Percentiles rank a stretch among this genome's conserved stretches.
Conservation (phyloP, 305 asterid genomes). For the Fraxinus baroniana region DNA sequence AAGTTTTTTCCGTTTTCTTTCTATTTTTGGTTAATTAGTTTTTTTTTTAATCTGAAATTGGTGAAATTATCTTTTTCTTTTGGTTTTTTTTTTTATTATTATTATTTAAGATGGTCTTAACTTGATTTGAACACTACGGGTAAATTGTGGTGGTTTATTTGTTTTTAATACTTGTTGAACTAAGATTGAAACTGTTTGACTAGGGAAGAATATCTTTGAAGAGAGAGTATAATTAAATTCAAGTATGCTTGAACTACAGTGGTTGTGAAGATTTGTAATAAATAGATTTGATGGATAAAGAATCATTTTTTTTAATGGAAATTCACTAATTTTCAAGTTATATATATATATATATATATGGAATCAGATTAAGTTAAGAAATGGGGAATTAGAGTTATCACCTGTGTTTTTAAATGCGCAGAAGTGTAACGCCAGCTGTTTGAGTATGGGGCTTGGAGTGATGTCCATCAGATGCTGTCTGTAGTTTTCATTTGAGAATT, state of each 20-base stretch:
- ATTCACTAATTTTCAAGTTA: background rate
- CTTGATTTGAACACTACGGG: background rate
- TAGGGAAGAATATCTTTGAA: background rate
- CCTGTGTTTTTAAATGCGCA: constrained; percentile 3
- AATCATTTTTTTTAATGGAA: background rate
- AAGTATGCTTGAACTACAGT: background rate
- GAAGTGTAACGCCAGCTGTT: background rate
- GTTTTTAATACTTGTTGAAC: background rate
- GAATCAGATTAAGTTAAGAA: background rate
- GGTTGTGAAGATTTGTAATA: background rate
- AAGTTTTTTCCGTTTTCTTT: background rate
- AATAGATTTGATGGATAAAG: background rate
- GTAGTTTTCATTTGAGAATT: constrained; percentile 10
- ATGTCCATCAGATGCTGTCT: background rate
- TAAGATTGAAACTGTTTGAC: background rate
- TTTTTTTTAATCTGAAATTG: background rate
- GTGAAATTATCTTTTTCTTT: background rate
- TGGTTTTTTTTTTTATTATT: background rate
- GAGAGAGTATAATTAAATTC: background rate
- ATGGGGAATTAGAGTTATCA: background rate
- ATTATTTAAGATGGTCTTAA: background rate
- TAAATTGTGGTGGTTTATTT: background rate
- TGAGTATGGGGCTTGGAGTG: background rate
- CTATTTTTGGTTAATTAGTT: background rate
- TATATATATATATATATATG: background rate